These are phyloP conservation scores for Orbilia brochopaga DNA, from an alignment of 2,329 filamentous ascomycete genomes.

Conservation along the genomic window DNA sequence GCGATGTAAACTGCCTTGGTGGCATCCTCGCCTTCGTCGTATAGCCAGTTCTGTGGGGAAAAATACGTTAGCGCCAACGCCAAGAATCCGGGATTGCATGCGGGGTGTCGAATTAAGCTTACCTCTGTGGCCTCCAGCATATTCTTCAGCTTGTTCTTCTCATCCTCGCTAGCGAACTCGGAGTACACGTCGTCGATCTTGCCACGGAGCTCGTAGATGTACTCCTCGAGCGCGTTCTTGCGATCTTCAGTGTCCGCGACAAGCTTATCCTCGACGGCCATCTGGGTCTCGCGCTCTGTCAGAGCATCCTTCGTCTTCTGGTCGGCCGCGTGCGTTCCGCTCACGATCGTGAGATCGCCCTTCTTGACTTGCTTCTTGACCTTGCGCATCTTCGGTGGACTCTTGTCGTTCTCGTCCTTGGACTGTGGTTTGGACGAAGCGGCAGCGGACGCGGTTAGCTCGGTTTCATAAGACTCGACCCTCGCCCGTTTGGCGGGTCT, in stretches of 20 bases:
- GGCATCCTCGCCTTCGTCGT: conserved; percentile 93
- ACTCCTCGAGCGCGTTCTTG: conserved; percentile 99
- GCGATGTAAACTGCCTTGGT: conserved; percentile 90
- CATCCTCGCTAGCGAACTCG: conserved; percentile 86
- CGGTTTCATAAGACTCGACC: conserved; percentile 52
- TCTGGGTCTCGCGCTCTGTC: conserved; percentile 80
- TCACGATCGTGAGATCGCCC: conserved; percentile 86
- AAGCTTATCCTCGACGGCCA: conserved; percentile 98
- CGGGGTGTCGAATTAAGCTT: conserved; percentile 58
- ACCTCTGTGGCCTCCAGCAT: conserved; percentile 89
- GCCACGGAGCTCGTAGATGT: conserved; percentile 94
- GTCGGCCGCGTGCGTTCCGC: conserved; percentile 82
- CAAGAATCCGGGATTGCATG: neutral
- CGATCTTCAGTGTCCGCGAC: conserved; percentile 98
- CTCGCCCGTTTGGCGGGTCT: conserved; percentile 52
- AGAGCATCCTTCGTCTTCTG: conserved; percentile 69
- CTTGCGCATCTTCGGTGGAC: conserved; percentile 81
- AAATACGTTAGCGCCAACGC: conserved; percentile 19
- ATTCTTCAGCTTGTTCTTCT: conserved; percentile 83
- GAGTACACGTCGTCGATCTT: conserved; percentile 92
- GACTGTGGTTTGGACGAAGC: conserved; percentile 59
- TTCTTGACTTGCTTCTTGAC: conserved; percentile 99
- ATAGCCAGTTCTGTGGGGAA: conserved; percentile 85
- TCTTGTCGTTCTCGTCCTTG: conserved; percentile 68
- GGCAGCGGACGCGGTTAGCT: conserved; percentile 48